A percentile compares a stretch with the other conserved stretches of the same genome.
phyloP scores from a whole-genome alignment of 1,139 yeast genomes.

The Pichia sp. region DNA sequence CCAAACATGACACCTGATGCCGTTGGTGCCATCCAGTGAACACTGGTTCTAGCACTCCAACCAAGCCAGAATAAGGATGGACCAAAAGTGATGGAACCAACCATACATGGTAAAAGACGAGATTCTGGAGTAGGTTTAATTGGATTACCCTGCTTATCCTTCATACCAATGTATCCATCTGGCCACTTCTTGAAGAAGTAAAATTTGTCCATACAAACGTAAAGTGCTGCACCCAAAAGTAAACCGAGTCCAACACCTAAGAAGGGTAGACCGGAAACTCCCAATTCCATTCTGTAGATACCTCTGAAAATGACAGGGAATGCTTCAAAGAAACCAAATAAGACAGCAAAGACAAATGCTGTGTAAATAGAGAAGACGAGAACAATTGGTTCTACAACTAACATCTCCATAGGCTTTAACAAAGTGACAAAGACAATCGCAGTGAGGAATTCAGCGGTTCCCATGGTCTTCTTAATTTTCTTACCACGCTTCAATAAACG shows the following conservation, averaged over 20 bases:
- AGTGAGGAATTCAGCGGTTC: slow-evolving; percentile 29
- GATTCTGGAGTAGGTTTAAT: slow-evolving; percentile 39
- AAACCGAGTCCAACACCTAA: slow-evolving; percentile 65
- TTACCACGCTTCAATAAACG: slow-evolving; percentile 57
- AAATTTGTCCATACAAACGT: slow-evolving; percentile 41
- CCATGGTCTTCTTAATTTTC: slow-evolving; percentile 32
- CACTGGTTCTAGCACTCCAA: slow-evolving; percentile 57
- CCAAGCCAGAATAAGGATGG: slow-evolving; percentile 74
- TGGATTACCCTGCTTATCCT: slow-evolving; percentile 49
- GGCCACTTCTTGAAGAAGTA: slow-evolving; percentile 49
- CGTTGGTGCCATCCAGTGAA: slow-evolving; percentile 78
- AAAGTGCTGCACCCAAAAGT: slow-evolving; percentile 43
- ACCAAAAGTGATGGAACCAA: slow-evolving; percentile 52
- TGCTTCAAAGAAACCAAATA: slow-evolving; percentile 74
- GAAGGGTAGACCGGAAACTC: slow-evolving; percentile 64
- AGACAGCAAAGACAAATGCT: slow-evolving; percentile 66
- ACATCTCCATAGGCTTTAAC: slow-evolving; percentile 57
- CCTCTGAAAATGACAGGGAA: slow-evolving; percentile 67
- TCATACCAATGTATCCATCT: slow-evolving; percentile 54
- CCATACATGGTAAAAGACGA: slow-evolving; percentile 30
- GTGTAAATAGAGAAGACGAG: slow-evolving; percentile 57
- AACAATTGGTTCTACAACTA: slow-evolving; percentile 63
- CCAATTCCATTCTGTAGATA: slow-evolving; percentile 48
- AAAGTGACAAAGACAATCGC: slow-evolving; percentile 40
- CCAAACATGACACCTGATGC: slow-evolving; percentile 75